Evolutionary conservation across 805 yeast species (phyloP), one percentile per base, ranked within the genome.

Genomic region (Zygosaccharomyces gambellarensis): DNA sequence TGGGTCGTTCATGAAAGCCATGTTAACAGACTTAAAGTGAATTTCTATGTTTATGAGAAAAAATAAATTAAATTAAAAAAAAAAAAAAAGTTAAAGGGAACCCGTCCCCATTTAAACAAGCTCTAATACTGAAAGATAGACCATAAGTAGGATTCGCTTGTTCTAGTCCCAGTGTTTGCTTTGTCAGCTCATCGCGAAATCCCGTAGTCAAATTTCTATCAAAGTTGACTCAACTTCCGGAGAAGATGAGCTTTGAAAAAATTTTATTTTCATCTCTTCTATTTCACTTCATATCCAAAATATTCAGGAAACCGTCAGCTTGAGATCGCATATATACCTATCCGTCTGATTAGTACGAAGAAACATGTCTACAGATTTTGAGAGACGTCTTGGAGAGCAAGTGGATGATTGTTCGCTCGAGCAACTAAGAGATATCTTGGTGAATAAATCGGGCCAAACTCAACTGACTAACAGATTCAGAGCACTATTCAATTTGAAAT

Each of bases 401-500:
- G 68, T 71, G 31, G 74, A 70, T 40, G 66, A 63, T 48, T 68
- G 70, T 43, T 57, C 73, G 39, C 67, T 87, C 55, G 92, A 85
- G 58, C 80, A 81, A 60, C 74, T 87, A 52, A 79, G 94, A 70
- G 94, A 86, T 59, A 76, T 85, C 48, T 72, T 87, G 49, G 65
- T 79, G 47, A 84, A 85, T 74, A 77, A 74, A 55, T 59, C 74
- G 3, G 96, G 96, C 3, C 73, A 81, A 12, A 81, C 80, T 19
- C 83, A 85, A 49, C 77, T 94, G 30, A 94, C 97, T 4, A 82
- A 79, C 68, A 79, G 99, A 62, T 94, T 94, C 72, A 80, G 99
- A 68, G 98, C 99, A 5, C 76, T 94, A 31, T 94, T 94, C 77
- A 89, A 85, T 71, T 75, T 94, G 60, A 94, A 94, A 70, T 80